Evolutionary conservation across 371 early-diverging fungal species (phyloP).

Genomic region (Mortierella sp.): DNA sequence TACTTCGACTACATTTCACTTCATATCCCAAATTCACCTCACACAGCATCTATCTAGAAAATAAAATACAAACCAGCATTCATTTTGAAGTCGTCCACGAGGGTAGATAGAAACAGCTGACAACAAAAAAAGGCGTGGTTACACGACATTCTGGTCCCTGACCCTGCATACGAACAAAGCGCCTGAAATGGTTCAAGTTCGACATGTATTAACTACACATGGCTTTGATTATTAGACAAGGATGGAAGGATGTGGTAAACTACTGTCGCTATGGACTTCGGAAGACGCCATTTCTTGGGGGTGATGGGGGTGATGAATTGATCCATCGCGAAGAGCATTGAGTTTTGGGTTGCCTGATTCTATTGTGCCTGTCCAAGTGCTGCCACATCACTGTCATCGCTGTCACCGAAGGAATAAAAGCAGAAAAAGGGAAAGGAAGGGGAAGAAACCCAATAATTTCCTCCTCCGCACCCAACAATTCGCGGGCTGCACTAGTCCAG

Average conservation of each 20-base stretch:
- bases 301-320: background rate
- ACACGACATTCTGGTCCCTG: conserved; percentile 1
- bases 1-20: no score
- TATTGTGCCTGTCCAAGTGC: background rate
- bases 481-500: background rate
- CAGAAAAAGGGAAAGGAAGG: background rate
- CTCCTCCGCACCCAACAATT: conserved; percentile 8
- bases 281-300: background rate
- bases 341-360: background rate
- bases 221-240: background rate
- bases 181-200: no score
- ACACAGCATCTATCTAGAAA: conserved; percentile 3
- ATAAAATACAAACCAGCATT: background rate
- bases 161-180: no score
- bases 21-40: background rate
- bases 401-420: background rate
- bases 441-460: conserved; percentile 2
- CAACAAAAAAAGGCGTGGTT: background rate
- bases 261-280: background rate
- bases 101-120: no score
- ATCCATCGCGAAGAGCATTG: background rate
- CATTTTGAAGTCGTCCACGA: background rate
- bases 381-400: no score
- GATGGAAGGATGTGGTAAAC: background rate
- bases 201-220: no score